Conservation (phyloP, 1,284 basidiomycete species). For the Trichosporon sp. region DNA sequence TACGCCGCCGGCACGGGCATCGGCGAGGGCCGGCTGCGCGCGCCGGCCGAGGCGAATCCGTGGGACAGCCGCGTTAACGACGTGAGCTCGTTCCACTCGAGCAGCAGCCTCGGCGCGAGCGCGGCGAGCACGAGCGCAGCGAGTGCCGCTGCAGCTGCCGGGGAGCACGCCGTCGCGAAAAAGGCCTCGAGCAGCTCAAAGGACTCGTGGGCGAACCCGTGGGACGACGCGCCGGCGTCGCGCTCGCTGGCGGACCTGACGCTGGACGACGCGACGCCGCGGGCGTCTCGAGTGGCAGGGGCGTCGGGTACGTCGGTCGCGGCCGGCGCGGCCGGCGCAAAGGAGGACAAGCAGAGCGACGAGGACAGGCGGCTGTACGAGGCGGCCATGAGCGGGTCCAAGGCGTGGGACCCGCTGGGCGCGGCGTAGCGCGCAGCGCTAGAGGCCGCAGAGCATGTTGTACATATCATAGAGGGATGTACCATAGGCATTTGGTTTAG, state of each 20-base stretch:
- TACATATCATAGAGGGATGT: background rate
- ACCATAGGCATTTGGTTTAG: background rate
- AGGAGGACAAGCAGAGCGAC: background rate
- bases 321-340: too few relatives aligned
- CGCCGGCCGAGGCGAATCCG: constrained; percentile 21
- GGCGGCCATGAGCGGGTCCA: constrained; percentile 37
- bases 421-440: constrained; percentile 23
- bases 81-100: background rate
- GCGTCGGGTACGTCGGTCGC: too few relatives aligned
- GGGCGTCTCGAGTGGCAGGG: background rate
- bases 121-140: background rate
- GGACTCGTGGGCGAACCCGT: constrained; percentile 20
- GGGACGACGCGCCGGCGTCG: constrained; percentile 13
- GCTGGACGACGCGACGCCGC: constrained; percentile 7
- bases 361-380: constrained; percentile 19
- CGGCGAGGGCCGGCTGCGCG: constrained; percentile 20
- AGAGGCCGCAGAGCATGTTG: background rate
- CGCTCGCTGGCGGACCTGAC: constrained; percentile 14
- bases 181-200: background rate
- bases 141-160: background rate
- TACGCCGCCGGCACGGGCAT: constrained; percentile 26
- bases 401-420: constrained; percentile 47
- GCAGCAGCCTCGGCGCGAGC: background rate
- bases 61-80: constrained; percentile 12
- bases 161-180: background rate